Evolutionary conservation across 352 stramenopile species (phyloP).

Genomic region (Globisporangium sylvaticum): DNA sequence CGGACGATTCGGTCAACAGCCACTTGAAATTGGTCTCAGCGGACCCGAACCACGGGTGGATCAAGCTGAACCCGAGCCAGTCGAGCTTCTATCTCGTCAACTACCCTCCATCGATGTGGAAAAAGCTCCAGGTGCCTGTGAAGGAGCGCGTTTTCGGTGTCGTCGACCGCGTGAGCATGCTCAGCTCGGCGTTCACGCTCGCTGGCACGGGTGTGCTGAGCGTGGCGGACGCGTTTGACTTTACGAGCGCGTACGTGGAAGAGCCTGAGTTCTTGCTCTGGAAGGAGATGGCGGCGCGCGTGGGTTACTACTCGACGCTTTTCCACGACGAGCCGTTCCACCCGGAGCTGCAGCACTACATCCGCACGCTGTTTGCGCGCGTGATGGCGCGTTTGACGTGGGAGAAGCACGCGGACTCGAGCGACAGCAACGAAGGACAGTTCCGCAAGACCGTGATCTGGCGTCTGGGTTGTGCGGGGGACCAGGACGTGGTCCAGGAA

Average conservation of each 20-base stretch:
- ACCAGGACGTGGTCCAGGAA: conserved; percentile 48
- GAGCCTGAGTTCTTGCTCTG: conserved; percentile 61
- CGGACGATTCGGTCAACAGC: conserved; percentile 83
- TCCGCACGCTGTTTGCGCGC: conserved; percentile 46
- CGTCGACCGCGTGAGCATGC: conserved; percentile 89
- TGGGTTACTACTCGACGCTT: conserved; percentile 46
- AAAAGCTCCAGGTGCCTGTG: conserved; percentile 62
- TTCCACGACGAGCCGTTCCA: conserved; percentile 56
- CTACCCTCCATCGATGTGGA: conserved; percentile 86
- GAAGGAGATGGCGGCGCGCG: conserved; percentile 59
- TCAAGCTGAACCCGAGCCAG: conserved; percentile 96
- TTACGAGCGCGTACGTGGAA: conserved; percentile 48
- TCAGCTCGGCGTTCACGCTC: conserved; percentile 92
- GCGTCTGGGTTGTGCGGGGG: conserved; percentile 43
- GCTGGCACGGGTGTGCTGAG: conserved; percentile 51
- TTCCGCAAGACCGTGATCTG: conserved; percentile 63
- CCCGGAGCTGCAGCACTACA: conserved; percentile 46
- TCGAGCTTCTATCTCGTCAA: conserved; percentile 94
- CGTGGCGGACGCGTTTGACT: conserved; percentile 54
- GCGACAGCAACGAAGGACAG: conserved; percentile 42
- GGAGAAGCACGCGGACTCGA: conserved; percentile 24
- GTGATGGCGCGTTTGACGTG: conserved; percentile 57
- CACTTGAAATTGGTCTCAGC: conserved; percentile 56
- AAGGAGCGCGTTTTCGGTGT: conserved; percentile 50
- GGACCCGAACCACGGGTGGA: conserved; percentile 56